These are phyloP conservation scores for Trichoderma sp. DNA, from an alignment of 2,329 filamentous ascomycete species.

Conservation along the genomic window DNA sequence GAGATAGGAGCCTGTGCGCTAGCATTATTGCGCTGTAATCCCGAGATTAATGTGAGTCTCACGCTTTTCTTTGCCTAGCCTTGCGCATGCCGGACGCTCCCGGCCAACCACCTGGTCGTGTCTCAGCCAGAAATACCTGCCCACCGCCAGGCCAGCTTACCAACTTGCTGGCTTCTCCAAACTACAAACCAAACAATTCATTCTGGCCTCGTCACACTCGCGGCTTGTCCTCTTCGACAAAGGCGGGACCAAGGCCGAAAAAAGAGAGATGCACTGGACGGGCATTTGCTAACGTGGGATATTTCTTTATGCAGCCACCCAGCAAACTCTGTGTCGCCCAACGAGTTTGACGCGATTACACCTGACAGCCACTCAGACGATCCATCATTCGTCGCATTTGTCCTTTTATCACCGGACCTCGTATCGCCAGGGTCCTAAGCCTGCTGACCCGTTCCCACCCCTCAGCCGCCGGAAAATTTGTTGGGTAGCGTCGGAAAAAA, in stretches of 20 bases:
- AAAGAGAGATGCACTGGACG: neutral
- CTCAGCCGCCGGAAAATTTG: slow-evolving; percentile 18
- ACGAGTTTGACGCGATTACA: slow-evolving; percentile 20
- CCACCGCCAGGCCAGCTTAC: slow-evolving; percentile 1
- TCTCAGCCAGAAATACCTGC: slow-evolving; percentile 20
- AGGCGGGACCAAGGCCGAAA: neutral
- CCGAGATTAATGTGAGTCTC: slow-evolving; percentile 42
- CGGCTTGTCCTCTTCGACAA: neutral
- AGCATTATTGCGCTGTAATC: slow-evolving; percentile 17
- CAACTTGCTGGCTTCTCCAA: neutral
- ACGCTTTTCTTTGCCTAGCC: slow-evolving; percentile 32
- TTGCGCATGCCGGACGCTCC: slow-evolving; percentile 33
- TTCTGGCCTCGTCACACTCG: neutral
- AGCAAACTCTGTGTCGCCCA: slow-evolving; percentile 19
- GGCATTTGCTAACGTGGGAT: slow-evolving; percentile 15
- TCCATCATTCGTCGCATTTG: slow-evolving; percentile 4
- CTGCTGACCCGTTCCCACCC: slow-evolving; percentile 9
- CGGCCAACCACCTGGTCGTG: slow-evolving; percentile 34
- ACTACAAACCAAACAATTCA: neutral
- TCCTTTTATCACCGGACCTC: slow-evolving; percentile 16
- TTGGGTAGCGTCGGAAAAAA: slow-evolving; percentile 23
- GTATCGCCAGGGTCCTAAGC: slow-evolving; percentile 19
- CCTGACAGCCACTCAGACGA: slow-evolving; percentile 15
- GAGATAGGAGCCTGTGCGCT: slow-evolving; percentile 1
- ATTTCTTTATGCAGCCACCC: slow-evolving; percentile 20